Evolutionary conservation across 129 eudicot genomes (phyloP), one percentile per base, ranked within the genome.

Genomic region (Tagetes erecta): DNA sequence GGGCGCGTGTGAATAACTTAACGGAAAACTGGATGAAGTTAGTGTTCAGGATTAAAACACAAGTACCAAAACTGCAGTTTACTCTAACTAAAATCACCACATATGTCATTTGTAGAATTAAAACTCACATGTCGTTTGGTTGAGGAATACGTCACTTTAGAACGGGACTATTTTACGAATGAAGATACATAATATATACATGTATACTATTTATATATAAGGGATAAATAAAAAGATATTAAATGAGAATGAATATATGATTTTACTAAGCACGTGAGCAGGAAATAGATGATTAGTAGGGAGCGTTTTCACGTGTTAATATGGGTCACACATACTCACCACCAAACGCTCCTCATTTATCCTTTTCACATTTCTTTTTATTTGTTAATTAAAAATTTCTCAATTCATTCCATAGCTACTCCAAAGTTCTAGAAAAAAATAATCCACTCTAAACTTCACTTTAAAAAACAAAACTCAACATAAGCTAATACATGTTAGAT

Each of bases 261-360:
- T 55, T 56, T 56, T 56, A 60, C 0, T 52, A 69, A 42, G 76
- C 81, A 77, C 81, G 81, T 77, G 81, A 69, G 60, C 44, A 59
- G 39, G 70, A 13, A 77, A 57, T 69, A 70, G 42, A 77, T 77
- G 81, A 77, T 71, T 59, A 69, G 76, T 58, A 47, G 60, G 81
- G 81, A 77, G 81, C 81, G 81, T 77, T 30, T 30, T 77, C 81
- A 77, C 76, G 81, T 77, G 81, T 77, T 69, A 69, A 45, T 45
- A 47, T 68, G 81, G 81, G 70, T 42, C 75, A 64, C 49, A 64
- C 75, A 64, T 34, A 64, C 68, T 44, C 42, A 60, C 36, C 64
- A 57, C 38, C 64, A 27, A 27, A 76, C 81, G 81, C 81, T 77
- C 81, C 81, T 77, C 81, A 11, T 45, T 77, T 68, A 68, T 77